Evolutionary conservation across 441 rosid species (phyloP).

Genomic region (Brassica hybrid): DNA sequence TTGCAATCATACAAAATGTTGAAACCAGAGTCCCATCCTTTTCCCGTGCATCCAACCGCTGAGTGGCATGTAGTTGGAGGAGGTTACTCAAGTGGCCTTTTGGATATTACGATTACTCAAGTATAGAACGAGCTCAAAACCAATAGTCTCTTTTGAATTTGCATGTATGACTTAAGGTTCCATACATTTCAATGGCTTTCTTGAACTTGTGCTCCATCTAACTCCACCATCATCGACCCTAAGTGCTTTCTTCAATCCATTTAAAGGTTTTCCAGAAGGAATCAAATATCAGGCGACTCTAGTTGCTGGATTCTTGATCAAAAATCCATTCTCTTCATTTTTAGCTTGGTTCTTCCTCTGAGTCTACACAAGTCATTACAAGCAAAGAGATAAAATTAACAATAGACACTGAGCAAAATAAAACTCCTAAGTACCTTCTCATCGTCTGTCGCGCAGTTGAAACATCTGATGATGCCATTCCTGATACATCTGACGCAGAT

Average conservation of each 20-base stretch:
- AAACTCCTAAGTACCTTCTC: conserved; percentile 32
- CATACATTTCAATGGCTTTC: conserved; percentile 53
- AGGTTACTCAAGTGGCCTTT: too few relatives aligned
- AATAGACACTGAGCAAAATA: not conserved
- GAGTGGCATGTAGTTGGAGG: too few relatives aligned
- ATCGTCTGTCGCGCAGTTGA: conserved; percentile 31
- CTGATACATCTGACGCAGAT: conserved; percentile 22
- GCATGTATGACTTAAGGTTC: conserved; percentile 42
- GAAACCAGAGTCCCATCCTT: too few relatives aligned
- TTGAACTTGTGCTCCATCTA: conserved; percentile 80
- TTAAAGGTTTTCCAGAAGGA: conserved; percentile 75
- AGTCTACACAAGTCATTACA: conserved; percentile 2
- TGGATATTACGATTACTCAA: too few relatives aligned
- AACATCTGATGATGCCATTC: too few relatives aligned
- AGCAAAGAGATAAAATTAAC: conserved; percentile 1
- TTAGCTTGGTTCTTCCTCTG: conserved; percentile 34
- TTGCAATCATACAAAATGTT: too few relatives aligned
- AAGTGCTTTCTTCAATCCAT: conserved; percentile 49
- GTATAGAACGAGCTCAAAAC: too few relatives aligned
- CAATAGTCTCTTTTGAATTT: not conserved
- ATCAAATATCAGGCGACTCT: conserved; percentile 63
- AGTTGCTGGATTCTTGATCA: conserved; percentile 45
- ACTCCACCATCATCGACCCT: conserved; percentile 60
- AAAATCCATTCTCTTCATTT: conserved; percentile 45
- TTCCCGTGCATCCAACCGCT: too few relatives aligned